Evolutionary conservation across 1,284 basidiomycete species (phyloP).

Genomic region (Bjerkandera adusta): DNA sequence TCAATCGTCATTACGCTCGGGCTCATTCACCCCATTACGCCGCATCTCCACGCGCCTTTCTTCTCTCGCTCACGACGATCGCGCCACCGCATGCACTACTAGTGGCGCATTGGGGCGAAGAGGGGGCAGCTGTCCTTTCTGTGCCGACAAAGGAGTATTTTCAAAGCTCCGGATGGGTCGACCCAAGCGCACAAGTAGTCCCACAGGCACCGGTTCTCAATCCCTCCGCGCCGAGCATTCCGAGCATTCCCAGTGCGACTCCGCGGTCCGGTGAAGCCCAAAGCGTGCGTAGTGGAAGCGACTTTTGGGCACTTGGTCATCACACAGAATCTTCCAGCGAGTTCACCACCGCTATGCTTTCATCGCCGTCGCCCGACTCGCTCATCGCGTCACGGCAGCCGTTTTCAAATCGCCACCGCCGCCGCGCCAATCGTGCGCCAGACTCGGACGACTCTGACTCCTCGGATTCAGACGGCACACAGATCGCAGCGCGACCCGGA

Average conservation of each 20-base stretch:
- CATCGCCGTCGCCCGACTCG: constrained; percentile 16
- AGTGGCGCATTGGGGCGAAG: constrained; percentile 73
- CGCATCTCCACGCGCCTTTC: constrained; percentile 66
- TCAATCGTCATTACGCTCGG: constrained; percentile 67
- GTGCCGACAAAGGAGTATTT: constrained; percentile 81
- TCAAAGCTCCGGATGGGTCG: constrained; percentile 75
- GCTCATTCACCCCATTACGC: constrained; percentile 54
- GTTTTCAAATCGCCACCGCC: constrained; percentile 15
- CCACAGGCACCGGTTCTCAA: neutral
- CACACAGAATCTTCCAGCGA: constrained; percentile 54
- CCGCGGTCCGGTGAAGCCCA: constrained; percentile 24
- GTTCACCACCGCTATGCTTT: constrained; percentile 42
- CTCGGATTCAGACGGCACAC: constrained; percentile 55
- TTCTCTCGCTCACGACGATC: constrained; percentile 65
- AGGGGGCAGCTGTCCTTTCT: constrained; percentile 77
- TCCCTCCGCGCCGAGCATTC: neutral
- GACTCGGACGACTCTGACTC: constrained; percentile 38
- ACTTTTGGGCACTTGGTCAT: constrained; percentile 68
- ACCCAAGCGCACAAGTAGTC: constrained; percentile 10
- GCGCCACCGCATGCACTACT: constrained; percentile 72
- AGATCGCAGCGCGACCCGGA: constrained; percentile 31
- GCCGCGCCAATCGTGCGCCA: constrained; percentile 34
- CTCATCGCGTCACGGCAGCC: constrained; percentile 5
- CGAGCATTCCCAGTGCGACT: neutral
- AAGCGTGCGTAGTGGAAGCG: constrained; percentile 72